Percentiles rank a stretch among this genome's conserved stretches.
phyloP scores from a whole-genome alignment of 2,329 filamentous ascomycete genomes.

The Lasiodiplodia sp. region DNA sequence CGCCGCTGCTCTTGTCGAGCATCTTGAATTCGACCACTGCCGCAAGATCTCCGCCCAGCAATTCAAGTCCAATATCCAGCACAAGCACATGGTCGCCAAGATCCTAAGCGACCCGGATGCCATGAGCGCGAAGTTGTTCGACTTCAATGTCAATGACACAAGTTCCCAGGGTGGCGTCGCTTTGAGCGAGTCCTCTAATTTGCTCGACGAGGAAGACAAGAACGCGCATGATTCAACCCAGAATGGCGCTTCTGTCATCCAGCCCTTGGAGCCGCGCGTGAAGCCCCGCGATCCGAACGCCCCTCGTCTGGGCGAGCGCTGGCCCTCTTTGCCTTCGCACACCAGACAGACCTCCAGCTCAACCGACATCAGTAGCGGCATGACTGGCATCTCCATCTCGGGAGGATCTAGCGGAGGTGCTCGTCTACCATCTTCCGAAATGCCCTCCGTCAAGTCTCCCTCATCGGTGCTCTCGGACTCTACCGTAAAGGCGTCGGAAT shows the following conservation, averaged over 20 bases:
- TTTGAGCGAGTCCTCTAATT: background rate
- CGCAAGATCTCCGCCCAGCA: conserved; percentile 49
- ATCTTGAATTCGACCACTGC: conserved; percentile 64
- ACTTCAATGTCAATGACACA: conserved; percentile 30
- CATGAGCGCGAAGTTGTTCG: conserved; percentile 6
- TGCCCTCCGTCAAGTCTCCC: background rate
- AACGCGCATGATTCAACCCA: background rate
- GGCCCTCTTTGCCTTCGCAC: conserved; percentile 1
- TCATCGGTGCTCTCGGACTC: background rate
- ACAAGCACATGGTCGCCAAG: conserved; percentile 57
- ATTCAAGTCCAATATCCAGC: conserved; percentile 58
- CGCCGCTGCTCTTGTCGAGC: conserved; percentile 59
- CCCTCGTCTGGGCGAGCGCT: conserved; percentile 8
- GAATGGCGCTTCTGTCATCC: background rate
- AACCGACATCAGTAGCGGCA: background rate
- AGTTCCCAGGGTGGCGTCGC: conserved; percentile 1
- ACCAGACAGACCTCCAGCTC: background rate
- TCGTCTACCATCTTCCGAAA: background rate
- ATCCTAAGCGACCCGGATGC: conserved; percentile 38
- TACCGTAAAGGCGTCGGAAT: background rate
- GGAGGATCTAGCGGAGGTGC: background rate
- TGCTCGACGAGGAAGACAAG: conserved; percentile 6
- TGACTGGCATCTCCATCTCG: background rate
- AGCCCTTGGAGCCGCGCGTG: conserved; percentile 3
- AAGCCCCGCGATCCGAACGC: background rate